Evolutionary conservation across 257 asterid species (phyloP).

Genomic region (Jasminum sambac): DNA sequence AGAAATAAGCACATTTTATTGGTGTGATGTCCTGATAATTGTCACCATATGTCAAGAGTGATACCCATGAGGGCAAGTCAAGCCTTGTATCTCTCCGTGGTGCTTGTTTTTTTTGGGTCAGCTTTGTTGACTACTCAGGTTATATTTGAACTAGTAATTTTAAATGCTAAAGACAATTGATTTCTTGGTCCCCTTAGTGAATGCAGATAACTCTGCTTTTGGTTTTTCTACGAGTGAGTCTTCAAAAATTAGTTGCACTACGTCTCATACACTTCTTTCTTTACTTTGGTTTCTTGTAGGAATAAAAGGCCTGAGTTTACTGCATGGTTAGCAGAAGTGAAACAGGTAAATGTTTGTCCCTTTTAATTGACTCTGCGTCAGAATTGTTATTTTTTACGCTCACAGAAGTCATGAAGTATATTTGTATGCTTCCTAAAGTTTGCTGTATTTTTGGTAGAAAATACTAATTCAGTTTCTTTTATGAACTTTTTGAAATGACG

Average conservation of each 20-base stretch:
- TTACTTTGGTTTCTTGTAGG: constrained; percentile 49
- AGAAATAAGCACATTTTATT: background rate
- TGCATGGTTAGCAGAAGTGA: constrained; percentile 89
- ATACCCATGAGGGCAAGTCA: background rate
- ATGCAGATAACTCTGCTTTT: background rate
- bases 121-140: background rate
- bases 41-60: background rate
- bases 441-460: background rate
- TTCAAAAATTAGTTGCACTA: background rate
- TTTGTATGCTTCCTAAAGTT: background rate
- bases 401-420: background rate
- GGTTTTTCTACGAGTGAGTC: background rate
- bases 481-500: background rate
- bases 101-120: no score
- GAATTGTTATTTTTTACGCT: constrained; percentile 5
- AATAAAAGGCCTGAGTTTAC: constrained; percentile 95
- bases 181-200: background rate
- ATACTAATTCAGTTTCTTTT: constrained; percentile 7
- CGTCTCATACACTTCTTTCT: constrained; percentile 20
- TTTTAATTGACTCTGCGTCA: background rate
- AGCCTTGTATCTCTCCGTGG: background rate
- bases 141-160: background rate
- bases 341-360: constrained; percentile 49
- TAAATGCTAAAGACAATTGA: background rate
- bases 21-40: background rate